Conservation (phyloP, 495 filamentous ascomycete species). For the Durotheca rogersii region DNA sequence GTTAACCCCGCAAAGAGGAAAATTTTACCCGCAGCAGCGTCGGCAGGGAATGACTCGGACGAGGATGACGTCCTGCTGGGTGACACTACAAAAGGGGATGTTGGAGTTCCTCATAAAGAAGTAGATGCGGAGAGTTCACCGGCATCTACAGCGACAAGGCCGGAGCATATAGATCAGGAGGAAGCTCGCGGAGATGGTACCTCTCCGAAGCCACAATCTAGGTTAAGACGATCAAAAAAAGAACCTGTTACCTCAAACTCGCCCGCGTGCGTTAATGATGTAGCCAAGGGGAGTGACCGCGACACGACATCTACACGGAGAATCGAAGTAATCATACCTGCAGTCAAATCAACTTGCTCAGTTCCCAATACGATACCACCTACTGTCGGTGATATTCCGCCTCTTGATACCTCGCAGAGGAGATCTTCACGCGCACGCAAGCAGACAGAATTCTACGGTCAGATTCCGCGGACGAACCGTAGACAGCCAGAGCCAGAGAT, state of each 20-base stretch:
- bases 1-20: constrained; percentile 8
- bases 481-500: background rate
- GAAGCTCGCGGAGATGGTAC: background rate
- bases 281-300: background rate
- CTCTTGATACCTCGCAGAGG: constrained; percentile 1
- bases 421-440: constrained; percentile 14
- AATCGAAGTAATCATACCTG: background rate
- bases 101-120: background rate
- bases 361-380: background rate
- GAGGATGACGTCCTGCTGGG: constrained; percentile 31
- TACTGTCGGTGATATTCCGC: background rate
- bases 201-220: constrained; percentile 3
- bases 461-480: constrained; percentile 10
- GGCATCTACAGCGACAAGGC: background rate
- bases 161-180: background rate
- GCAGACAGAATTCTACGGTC: constrained; percentile 15
- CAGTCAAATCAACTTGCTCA: background rate
- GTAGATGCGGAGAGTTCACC: constrained; percentile 1
- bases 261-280: background rate
- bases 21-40: constrained; percentile 2
- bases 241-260: background rate
- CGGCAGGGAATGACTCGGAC: constrained; percentile 17
- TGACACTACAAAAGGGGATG: constrained; percentile 1
- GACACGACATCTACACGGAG: background rate
- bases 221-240: constrained; percentile 9